These are phyloP conservation scores for Apophysomyces sp. DNA, from an alignment of 371 early-diverging fungal genomes.

Conservation along the genomic window DNA sequence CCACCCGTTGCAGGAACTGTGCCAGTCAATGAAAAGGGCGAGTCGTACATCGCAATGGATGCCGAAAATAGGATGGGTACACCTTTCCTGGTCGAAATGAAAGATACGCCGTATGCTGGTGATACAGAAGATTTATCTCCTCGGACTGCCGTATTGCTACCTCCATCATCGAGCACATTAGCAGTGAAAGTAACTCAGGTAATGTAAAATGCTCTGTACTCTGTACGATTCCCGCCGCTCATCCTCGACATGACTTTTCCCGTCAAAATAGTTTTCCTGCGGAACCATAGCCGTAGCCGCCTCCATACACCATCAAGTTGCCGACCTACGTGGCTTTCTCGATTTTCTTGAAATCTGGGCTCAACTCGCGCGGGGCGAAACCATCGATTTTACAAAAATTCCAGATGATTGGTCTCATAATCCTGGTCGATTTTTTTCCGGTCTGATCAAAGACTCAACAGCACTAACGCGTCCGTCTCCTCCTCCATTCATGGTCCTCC, in stretches of 20 bases:
- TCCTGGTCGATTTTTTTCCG: slow-evolving; percentile 34
- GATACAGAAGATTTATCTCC: slow-evolving; percentile 36
- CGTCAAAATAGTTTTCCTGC: slow-evolving; percentile 34
- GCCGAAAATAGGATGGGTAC: slow-evolving; percentile 18
- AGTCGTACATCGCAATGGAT: slow-evolving; percentile 19
- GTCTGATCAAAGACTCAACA: slow-evolving; percentile 8
- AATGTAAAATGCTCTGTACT: background rate
- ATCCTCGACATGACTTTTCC: background rate
- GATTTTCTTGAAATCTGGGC: slow-evolving; percentile 47
- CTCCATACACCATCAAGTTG: slow-evolving; percentile 35
- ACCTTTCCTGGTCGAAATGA: slow-evolving; percentile 38
- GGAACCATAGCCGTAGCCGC: slow-evolving; percentile 38
- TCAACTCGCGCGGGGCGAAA: slow-evolving; percentile 26
- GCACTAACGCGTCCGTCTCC: slow-evolving; percentile 11
- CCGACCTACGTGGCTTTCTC: slow-evolving; percentile 39
- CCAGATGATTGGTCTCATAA: slow-evolving; percentile 37
- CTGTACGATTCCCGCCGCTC: background rate
- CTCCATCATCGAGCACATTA: slow-evolving; percentile 20
- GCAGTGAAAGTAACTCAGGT: slow-evolving; percentile 45
- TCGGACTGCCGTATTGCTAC: slow-evolving; percentile 16
- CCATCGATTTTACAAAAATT: slow-evolving; percentile 26
- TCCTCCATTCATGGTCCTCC: slow-evolving; percentile 28
- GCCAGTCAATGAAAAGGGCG: slow-evolving; percentile 15
- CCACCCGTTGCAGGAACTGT: slow-evolving; percentile 35
- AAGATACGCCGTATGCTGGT: slow-evolving; percentile 24